Conservation (phyloP, 176 grass and related monocot genomes). For the Musa beccarii region DNA sequence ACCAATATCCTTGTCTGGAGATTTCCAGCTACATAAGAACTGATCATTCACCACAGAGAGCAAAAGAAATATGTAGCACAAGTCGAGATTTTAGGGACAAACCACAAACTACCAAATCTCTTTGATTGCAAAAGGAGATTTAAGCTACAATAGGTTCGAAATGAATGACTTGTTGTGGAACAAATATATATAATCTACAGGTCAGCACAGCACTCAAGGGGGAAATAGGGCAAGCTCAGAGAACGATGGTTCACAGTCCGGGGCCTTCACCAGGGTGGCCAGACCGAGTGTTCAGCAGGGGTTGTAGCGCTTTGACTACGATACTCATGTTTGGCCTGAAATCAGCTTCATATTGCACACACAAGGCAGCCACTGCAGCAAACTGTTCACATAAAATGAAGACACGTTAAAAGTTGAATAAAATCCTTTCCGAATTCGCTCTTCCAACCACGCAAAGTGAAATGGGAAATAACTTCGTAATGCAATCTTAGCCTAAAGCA, state of each 20-base stretch:
- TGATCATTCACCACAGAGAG: too few relatives aligned
- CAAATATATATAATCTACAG: conserved; percentile 6
- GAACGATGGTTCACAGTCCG: conserved; percentile 22
- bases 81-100: neutral
- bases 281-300: conserved; percentile 54
- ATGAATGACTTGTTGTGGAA: neutral
- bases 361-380: conserved; percentile 60
- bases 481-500: too few relatives aligned
- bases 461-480: neutral
- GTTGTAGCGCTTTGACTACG: conserved; percentile 68
- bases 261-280: conserved; percentile 26
- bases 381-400: conserved; percentile 37
- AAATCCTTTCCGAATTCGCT: too few relatives aligned
- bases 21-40: too few relatives aligned
- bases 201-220: neutral
- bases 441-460: neutral
- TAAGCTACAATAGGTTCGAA: neutral
- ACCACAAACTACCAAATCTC: neutral
- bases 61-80: neutral
- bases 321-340: conserved; percentile 83
- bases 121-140: neutral
- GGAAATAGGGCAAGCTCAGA: neutral
- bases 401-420: neutral
- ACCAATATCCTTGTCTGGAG: too few relatives aligned
- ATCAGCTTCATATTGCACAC: conserved; percentile 79